Percentiles rank a stretch among this genome's conserved stretches.
Conservation (phyloP, 305 asterid species). For the Rubia peregrina region DNA sequence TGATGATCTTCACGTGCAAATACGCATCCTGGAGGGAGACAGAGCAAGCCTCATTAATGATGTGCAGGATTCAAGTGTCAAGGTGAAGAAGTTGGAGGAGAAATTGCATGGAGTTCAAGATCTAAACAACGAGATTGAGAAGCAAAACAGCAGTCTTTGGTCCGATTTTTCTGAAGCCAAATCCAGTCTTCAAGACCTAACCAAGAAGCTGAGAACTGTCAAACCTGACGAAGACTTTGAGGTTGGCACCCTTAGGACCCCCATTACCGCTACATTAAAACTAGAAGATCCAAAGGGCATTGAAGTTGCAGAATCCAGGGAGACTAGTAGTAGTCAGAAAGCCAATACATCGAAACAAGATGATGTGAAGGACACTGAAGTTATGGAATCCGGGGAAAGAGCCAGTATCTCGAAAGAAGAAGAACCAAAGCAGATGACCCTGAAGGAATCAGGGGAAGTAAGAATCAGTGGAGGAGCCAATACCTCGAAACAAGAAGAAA, state of each 20-base stretch:
- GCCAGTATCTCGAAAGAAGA: not conserved
- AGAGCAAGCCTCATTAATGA: slow-evolving; percentile 24
- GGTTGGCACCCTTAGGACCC: slow-evolving; percentile 14
- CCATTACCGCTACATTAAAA: not conserved
- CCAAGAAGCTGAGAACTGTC: slow-evolving; percentile 42
- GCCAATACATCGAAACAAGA: slow-evolving; percentile 3
- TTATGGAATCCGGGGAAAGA: not conserved
- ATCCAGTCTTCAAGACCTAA: slow-evolving; percentile 38
- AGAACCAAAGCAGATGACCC: not conserved
- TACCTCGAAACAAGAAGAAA: not conserved
- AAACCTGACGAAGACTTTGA: slow-evolving; percentile 53
- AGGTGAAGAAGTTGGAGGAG: slow-evolving; percentile 54
- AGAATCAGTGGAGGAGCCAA: not conserved
- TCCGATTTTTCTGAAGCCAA: slow-evolving; percentile 47
- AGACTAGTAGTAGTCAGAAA: slow-evolving; percentile 7
- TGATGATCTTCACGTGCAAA: slow-evolving; percentile 47
- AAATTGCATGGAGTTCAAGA: slow-evolving; percentile 43
- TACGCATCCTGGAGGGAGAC: slow-evolving; percentile 48
- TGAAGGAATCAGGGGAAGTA: not conserved
- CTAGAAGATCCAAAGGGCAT: not conserved
- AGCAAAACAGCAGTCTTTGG: slow-evolving; percentile 40
- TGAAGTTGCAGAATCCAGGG: too few species aligned
- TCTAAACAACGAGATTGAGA: slow-evolving; percentile 52
- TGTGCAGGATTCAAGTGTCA: slow-evolving; percentile 25
- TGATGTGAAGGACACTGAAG: slow-evolving; percentile 16